phyloP scores from a whole-genome alignment of 441 rosid species.

The Brassica balearica region DNA sequence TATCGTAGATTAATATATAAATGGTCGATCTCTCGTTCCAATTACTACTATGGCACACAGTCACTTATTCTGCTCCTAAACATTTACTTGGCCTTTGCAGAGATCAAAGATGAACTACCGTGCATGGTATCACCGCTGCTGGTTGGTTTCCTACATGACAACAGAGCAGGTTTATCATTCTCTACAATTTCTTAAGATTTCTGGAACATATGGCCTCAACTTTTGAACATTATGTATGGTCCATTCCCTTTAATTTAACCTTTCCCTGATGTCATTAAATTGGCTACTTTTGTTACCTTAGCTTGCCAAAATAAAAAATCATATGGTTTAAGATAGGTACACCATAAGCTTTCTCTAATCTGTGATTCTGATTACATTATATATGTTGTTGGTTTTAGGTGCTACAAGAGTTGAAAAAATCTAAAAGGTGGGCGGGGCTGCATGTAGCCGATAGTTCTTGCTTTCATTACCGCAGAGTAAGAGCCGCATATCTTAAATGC shows the following conservation, averaged over 20 bases:
- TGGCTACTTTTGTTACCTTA: too few species aligned
- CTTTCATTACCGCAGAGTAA: constrained; percentile 88
- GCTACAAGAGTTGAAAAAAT: constrained; percentile 65
- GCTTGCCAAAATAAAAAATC: too few species aligned
- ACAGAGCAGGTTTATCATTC: constrained; percentile 64
- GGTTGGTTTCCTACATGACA: constrained; percentile 87
- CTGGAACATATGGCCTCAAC: neutral
- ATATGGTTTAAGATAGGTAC: too few species aligned
- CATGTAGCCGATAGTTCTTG: constrained; percentile 92
- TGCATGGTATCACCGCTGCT: constrained; percentile 97
- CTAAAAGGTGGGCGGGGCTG: constrained; percentile 79
- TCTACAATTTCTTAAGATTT: constrained; percentile 4
- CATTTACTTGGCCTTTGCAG: constrained; percentile 50
- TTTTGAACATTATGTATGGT: too few species aligned
- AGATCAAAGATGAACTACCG: constrained; percentile 96
- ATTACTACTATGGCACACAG: neutral
- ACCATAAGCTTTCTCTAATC: too few species aligned
- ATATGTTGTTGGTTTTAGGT: constrained; percentile 54
- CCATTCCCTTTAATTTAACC: too few species aligned
- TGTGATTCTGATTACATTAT: too few species aligned
- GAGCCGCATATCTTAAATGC: constrained; percentile 25
- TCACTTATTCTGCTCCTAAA: neutral
- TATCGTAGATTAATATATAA: too few species aligned
- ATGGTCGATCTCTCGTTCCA: neutral
- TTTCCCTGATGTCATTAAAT: too few species aligned